Percentiles rank a stretch among this genome's conserved stretches.
These are phyloP conservation scores for Ophiostoma australiae DNA, from an alignment of 2,329 filamentous ascomycete genomes.

Conservation along the genomic window DNA sequence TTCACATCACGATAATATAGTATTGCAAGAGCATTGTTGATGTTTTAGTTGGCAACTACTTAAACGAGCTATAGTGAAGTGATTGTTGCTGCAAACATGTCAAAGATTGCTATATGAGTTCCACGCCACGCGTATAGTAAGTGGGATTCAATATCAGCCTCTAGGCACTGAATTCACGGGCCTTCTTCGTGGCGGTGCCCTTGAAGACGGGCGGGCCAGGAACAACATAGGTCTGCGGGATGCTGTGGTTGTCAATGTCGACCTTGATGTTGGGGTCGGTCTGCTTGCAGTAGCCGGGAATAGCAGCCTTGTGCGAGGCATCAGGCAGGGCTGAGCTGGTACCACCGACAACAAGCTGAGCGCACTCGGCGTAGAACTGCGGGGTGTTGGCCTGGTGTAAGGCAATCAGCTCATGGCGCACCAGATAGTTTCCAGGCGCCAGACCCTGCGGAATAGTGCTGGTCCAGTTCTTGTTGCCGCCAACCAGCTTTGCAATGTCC, in stretches of 20 bases:
- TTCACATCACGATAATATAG: not conserved
- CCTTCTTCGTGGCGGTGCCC: conserved; percentile 27
- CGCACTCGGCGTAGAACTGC: conserved; percentile 54
- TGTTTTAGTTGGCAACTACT: not conserved
- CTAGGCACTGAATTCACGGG: conserved; percentile 21
- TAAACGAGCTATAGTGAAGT: not conserved
- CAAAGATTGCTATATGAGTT: not conserved
- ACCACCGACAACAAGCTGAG: conserved; percentile 47
- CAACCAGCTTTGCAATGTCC: conserved; percentile 32
- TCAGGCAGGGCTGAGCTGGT: conserved; percentile 27
- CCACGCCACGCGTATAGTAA: not conserved
- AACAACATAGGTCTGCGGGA: conserved; percentile 30
- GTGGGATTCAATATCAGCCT: not conserved
- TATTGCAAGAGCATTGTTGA: not conserved
- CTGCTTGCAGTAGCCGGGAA: conserved; percentile 33
- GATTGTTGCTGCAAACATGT: not conserved
- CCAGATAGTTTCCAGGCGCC: conserved; percentile 51
- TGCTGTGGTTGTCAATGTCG: conserved; percentile 30
- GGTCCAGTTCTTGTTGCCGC: conserved; percentile 41
- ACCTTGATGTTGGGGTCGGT: conserved; percentile 32
- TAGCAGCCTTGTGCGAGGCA: conserved; percentile 31
- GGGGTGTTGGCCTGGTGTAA: conserved; percentile 49
- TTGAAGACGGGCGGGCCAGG: conserved; percentile 32
- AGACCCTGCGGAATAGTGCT: conserved; percentile 47
- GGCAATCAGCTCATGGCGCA: conserved; percentile 54